Conservation (phyloP, 805 yeast species). For the Candida nonsorbophila region DNA sequence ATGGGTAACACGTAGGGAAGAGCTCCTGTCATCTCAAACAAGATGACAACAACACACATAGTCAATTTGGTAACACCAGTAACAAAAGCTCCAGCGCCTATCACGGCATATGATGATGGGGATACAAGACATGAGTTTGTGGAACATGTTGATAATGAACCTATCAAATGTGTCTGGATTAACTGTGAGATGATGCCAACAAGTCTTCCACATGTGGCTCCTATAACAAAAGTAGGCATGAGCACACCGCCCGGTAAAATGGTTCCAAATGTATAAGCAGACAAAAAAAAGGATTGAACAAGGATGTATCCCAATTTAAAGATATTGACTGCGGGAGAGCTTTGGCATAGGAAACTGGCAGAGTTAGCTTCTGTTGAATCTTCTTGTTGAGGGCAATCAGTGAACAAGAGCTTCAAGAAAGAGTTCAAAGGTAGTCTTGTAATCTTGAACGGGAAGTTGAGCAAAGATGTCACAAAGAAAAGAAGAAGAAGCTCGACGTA, state of each 20-base stretch:
- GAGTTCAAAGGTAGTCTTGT: slow-evolving; percentile 52
- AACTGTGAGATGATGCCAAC: slow-evolving; percentile 48
- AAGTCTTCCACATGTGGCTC: slow-evolving; percentile 55
- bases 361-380: slow-evolving; percentile 13
- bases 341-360: slow-evolving; percentile 30
- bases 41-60: slow-evolving; percentile 71
- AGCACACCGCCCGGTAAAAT: slow-evolving; percentile 64
- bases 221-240: slow-evolving; percentile 59
- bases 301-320: slow-evolving; percentile 32
- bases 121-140: slow-evolving; percentile 55
- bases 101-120: slow-evolving; percentile 84
- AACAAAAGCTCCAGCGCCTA: slow-evolving; percentile 80
- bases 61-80: slow-evolving; percentile 80
- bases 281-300: slow-evolving; percentile 50
- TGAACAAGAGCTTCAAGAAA: slow-evolving; percentile 55
- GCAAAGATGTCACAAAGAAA: slow-evolving; percentile 45
- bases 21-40: slow-evolving; percentile 85
- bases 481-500: slow-evolving; percentile 47
- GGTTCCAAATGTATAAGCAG: slow-evolving; percentile 66
- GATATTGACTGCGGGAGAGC: slow-evolving; percentile 18
- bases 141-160: slow-evolving; percentile 34
- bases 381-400: slow-evolving; percentile 49
- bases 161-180: slow-evolving; percentile 37
- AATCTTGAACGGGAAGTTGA: slow-evolving; percentile 52
- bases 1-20: slow-evolving; percentile 78